Evolutionary conservation across 768 basidiomycete genomes (phyloP).

Genomic region (Naematelia encephala): DNA sequence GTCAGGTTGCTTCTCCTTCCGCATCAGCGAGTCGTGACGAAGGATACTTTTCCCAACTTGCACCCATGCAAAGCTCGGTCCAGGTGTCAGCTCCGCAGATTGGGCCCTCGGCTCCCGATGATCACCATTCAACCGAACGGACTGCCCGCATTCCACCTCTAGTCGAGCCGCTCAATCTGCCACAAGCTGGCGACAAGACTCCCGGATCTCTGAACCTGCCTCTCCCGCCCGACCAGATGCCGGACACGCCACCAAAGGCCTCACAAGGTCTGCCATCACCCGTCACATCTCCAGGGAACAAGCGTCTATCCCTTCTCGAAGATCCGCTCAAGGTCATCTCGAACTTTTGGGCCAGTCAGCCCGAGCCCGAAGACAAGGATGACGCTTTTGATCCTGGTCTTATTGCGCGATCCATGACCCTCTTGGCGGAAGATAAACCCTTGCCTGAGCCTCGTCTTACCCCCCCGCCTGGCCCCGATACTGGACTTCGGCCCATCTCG

Average conservation of each 20-base stretch:
- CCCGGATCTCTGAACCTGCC: slow-evolving; percentile 18
- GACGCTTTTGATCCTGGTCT: slow-evolving; percentile 29
- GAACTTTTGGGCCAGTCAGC: slow-evolving; percentile 15
- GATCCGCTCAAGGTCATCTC: slow-evolving; percentile 30
- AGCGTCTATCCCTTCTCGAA: slow-evolving; percentile 18
- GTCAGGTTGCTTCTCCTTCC: background rate
- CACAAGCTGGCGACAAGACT: slow-evolving; percentile 15
- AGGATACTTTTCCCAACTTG: background rate
- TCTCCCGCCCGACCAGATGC: slow-evolving; percentile 37
- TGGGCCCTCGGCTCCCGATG: background rate
- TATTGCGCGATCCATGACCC: slow-evolving; percentile 22
- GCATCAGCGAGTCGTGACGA: background rate
- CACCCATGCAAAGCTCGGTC: background rate
- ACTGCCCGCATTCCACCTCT: slow-evolving; percentile 14
- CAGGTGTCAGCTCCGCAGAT: background rate
- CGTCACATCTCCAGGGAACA: slow-evolving; percentile 4
- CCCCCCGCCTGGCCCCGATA: background rate
- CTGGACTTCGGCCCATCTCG: background rate
- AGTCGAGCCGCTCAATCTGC: slow-evolving; percentile 17
- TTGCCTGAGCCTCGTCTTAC: too few relatives aligned
- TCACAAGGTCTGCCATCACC: background rate
- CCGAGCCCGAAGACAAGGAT: slow-evolving; percentile 2
- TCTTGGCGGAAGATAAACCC: slow-evolving; percentile 14
- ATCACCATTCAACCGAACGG: background rate
- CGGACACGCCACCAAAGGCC: slow-evolving; percentile 22